Conservation (phyloP, 139 green algal genomes). For the Volvox reticuliferus region DNA sequence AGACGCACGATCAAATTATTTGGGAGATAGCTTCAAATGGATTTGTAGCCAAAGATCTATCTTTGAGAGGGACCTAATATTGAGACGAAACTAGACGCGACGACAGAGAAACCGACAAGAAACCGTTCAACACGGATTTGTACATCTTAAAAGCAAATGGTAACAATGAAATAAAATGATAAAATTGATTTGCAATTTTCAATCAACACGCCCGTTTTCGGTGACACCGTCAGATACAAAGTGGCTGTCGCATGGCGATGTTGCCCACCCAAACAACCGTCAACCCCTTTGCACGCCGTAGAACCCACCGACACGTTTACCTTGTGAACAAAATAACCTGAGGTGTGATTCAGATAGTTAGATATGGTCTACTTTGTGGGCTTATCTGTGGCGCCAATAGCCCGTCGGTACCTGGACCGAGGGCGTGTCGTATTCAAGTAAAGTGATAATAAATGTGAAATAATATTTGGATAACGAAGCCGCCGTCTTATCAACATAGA, state of each 20-base stretch:
- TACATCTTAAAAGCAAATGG: background rate
- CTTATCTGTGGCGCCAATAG: background rate
- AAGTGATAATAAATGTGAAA: no score
- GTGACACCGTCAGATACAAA: background rate
- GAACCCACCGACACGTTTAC: background rate
- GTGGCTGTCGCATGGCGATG: background rate
- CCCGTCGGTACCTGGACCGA: no score
- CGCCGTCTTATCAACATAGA: no score
- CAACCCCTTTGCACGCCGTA: background rate
- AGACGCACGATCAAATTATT: no score
- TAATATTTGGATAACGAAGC: no score
- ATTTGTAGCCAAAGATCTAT: background rate
- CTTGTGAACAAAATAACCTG: background rate
- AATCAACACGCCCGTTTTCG: no score
- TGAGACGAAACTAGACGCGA: background rate
- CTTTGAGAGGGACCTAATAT: background rate
- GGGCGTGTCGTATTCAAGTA: no score
- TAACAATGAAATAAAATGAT: no score
- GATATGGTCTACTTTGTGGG: background rate
- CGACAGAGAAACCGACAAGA: slow-evolving; percentile 9
- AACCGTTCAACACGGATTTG: background rate
- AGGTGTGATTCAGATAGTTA: background rate
- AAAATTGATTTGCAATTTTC: no score
- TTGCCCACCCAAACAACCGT: background rate
- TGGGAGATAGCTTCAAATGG: no score